Evolutionary conservation across 176 grass and related monocot genomes (phyloP), one percentile per base, ranked within the genome.

Genomic region (Eleusine coracana): DNA sequence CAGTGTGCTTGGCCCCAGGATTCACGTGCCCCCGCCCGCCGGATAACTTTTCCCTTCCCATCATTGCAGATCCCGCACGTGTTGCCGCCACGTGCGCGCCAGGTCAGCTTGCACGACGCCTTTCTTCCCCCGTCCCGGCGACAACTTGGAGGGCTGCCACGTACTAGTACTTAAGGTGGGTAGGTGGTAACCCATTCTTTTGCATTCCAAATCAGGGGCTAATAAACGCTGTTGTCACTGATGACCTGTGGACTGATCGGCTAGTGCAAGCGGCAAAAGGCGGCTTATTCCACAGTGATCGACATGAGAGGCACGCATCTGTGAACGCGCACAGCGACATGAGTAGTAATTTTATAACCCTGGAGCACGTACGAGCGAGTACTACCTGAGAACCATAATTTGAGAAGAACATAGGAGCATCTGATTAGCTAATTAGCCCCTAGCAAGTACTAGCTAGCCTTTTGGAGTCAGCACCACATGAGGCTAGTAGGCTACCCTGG

Each of bases 401-500:
- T 50, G 42, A 58, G 7, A 54, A 15, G 56, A 88, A 88, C 74
- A 72, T 88, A 45, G 74, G 86, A 78, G 46, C 74, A 66, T 69
- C 77, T 84, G 59, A 84, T 84, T 84, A 83, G 67, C 58, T 63
- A 56, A 2, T n/a, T n/a, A n/a, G n/a, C n/a, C 13, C 48, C 79
- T 34, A 34, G 31, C 31, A 34, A 34, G 31, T 34, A 34, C 46
- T 68, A 54, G 14, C 6, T 41, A 77, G 20, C 72, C 29, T 72
- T 71, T 54, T 54, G 51, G 55, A 36, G 23, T 81, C 52, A 62
- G 52, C 71, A 34, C 16, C 84, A 74, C 76, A 80, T 74, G 69
- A 76, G 25, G 39, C 68, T 55, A 59, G 18, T 34, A 70, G 38
- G 27, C 66, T 41, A 79, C 10, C 80, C 61, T 28, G 6, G 17